phyloP scores from a whole-genome alignment of 768 basidiomycete genomes.

The Lactarius tabidus region DNA sequence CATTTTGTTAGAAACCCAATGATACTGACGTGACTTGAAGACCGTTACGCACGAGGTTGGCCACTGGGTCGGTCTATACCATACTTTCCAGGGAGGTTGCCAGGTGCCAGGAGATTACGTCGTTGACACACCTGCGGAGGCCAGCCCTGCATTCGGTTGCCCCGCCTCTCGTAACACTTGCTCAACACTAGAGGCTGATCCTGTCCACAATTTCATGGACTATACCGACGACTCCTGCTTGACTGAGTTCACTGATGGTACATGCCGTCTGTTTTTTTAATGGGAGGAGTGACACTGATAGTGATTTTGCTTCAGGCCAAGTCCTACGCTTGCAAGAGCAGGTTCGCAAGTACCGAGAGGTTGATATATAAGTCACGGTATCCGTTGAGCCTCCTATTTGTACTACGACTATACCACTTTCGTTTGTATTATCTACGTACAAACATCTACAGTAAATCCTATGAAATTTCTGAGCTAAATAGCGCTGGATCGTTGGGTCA shows the following conservation, averaged over 20 bases:
- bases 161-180: slow-evolving; percentile 32
- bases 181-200: slow-evolving; percentile 34
- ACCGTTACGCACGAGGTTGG: slow-evolving; percentile 55
- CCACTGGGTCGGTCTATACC: slow-evolving; percentile 59
- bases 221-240: slow-evolving; percentile 50
- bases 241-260: slow-evolving; percentile 45
- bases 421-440: not conserved
- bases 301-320: slow-evolving; percentile 26
- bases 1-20: not conserved
- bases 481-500: not conserved
- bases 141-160: slow-evolving; percentile 39
- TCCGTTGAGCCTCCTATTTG: not conserved
- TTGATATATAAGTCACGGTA: slow-evolving; percentile 30
- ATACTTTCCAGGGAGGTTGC: slow-evolving; percentile 57
- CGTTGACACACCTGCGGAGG: slow-evolving; percentile 48
- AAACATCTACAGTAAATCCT: not conserved
- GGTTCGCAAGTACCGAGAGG: slow-evolving; percentile 43
- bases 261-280: not conserved
- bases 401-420: not conserved
- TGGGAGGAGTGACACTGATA: not conserved
- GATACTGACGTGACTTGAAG: slow-evolving; percentile 22
- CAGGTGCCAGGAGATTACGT: slow-evolving; percentile 40
- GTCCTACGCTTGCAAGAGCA: slow-evolving; percentile 38
- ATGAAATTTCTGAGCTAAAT: not conserved
- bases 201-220: slow-evolving; percentile 54